Evolutionary conservation across 805 yeast species (phyloP), one percentile per base, ranked within the genome.

Genomic region (Brettanomyces naardenensis): DNA sequence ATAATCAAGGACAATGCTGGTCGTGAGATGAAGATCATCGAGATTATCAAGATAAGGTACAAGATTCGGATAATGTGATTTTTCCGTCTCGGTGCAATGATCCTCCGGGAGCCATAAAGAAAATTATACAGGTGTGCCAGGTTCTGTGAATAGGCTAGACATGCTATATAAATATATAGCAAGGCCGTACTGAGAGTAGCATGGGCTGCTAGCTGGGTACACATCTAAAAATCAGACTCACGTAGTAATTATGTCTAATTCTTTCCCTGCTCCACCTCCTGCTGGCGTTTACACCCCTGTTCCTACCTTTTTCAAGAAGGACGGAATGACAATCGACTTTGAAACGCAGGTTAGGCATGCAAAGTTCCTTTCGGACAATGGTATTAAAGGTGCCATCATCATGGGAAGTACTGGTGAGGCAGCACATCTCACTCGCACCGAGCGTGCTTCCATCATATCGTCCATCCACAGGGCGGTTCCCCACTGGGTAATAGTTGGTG

Each of bases 351-450:
- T 65, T 35, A 52, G 58, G 33, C 77, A 71, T 46, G 66, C 74
- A 26, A 58, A 62, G 33, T 62, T 48, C 50, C 56, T 73, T 33
- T 52, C 64, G 30, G 48, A 59, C 18, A 59, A 56, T 41, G 78
- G 78, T 7, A 66, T 73, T 39, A 45, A 52, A 32, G 80, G 80
- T 19, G 53, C 68, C 3, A 72, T 70, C 11, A 47, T 71, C 6
- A 59, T 70, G 49, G 79, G 79, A 5, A 69, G 76, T 26, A 73
- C 77, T 13, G 80, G 79, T 28, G 79, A 73, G 49, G 67, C 68
- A 42, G 69, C 71, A 28, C 75, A 71, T 45, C 53, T 72, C 45
- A 64, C 75, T 9, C 57, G 65, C 37, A 44, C 51, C 30, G 80
- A 73, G 54, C 60, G 78, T 44, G 53, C 52, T 11, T 40, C 54